Evolutionary conservation across 2,329 filamentous ascomycete genomes (phyloP).

Genomic region (Proliferodiscus dingleyae): DNA sequence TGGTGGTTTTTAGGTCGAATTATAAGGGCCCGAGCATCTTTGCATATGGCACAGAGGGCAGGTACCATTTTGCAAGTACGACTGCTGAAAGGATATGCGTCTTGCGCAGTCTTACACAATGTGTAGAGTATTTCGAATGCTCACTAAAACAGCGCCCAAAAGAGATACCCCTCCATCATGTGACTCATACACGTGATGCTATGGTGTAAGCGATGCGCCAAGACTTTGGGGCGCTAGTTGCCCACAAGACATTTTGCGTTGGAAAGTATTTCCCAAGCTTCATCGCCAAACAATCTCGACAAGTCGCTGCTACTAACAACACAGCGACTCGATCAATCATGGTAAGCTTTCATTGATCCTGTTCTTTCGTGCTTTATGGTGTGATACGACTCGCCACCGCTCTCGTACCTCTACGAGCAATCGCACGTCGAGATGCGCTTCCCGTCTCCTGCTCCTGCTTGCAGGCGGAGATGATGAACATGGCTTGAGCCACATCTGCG

Average conservation of each 20-base stretch:
- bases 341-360: slow-evolving; percentile 50
- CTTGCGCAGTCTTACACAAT: slow-evolving; percentile 7
- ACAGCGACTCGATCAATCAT: slow-evolving; percentile 49
- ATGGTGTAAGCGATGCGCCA: slow-evolving; percentile 12
- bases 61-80: slow-evolving; percentile 55
- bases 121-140: slow-evolving; percentile 11
- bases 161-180: background rate
- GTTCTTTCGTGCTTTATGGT: slow-evolving; percentile 23
- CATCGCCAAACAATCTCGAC: slow-evolving; percentile 28
- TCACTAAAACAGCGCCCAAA: no score
- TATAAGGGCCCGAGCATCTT: slow-evolving; percentile 74
- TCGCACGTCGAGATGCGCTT: slow-evolving; percentile 33
- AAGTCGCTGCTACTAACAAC: slow-evolving; percentile 36
- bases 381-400: slow-evolving; percentile 30
- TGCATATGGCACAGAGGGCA: slow-evolving; percentile 69
- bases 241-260: slow-evolving; percentile 18
- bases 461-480: slow-evolving; percentile 48
- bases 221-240: slow-evolving; percentile 21
- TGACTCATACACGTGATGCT: background rate
- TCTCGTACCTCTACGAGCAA: slow-evolving; percentile 36
- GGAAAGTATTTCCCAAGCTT: slow-evolving; percentile 26
- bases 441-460: slow-evolving; percentile 29
- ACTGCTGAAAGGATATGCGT: no score
- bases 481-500: slow-evolving; percentile 56
- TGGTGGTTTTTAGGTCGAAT: slow-evolving; percentile 92